Base-by-base conservation (phyloP, 768 basidiomycete genomes). In the Sistotremastrum suecicum region DNA sequence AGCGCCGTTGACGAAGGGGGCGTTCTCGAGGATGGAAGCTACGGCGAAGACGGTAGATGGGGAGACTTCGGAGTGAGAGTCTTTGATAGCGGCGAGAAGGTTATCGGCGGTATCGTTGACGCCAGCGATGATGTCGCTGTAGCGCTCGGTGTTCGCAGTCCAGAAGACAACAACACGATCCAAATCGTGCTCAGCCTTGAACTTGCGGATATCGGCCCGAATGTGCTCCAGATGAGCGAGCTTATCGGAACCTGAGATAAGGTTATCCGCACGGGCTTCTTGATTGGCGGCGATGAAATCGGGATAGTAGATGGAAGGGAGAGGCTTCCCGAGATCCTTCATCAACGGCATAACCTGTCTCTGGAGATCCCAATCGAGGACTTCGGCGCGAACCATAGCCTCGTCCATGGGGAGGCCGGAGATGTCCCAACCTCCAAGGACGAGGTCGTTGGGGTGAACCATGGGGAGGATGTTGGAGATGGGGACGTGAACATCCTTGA, bases 121-220 rank as follows among this genome's bases (percentile, higher is more conserved):
- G 38, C 94, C 95, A 8, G 84, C 73, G 61, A 97, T 80, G 63
- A 99, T 80, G 51, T 90, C 89, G 54, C 84, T 81, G 76, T 91
- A 99, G 48, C 94, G 84, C 71, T 98, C 95, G 11, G 94, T 99
- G 69, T 99, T 97, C 54, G 88, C 91, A 10, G 94, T 98, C 94
- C 94, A 98, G 71, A 98, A 92, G 51, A 98, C 83, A 56, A 99
- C 65, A 50, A 88, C 77, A 48, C 83, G 83, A 62, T 92, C 92
- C 41, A 98, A 78, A 12, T 65, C 69, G 60, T 98, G 77, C 50
- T 78, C 67, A 44, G 66, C 57, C 70, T 97, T 98, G 76, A 98
- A 98, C 46, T 77, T 74, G 56, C 89, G 85, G 60, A 98, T 97
- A 58, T 97, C 90, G n/a, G 71, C 71, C 46, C 92, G 84, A 57